Conservation (phyloP, 257 asterid species). For the Salvia rosmarinus region DNA sequence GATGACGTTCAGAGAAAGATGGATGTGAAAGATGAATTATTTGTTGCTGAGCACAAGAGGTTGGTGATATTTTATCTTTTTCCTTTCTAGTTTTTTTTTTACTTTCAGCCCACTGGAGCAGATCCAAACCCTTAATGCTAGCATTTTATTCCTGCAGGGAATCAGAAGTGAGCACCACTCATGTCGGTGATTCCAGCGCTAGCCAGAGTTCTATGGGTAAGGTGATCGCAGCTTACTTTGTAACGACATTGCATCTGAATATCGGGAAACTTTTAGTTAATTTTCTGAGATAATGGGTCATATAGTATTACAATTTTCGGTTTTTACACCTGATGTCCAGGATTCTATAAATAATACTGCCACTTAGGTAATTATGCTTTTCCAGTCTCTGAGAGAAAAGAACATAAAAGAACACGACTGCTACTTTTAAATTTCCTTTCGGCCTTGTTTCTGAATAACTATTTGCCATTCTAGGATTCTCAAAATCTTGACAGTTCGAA, state of each 20-base stretch:
- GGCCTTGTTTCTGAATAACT: neutral
- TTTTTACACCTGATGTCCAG: neutral
- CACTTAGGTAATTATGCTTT: neutral
- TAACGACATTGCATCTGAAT: slow-evolving; percentile 15
- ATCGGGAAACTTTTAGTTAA: neutral
- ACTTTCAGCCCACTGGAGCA: neutral
- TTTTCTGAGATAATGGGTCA: slow-evolving; percentile 4
- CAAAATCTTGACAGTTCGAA: neutral
- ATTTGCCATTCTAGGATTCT: neutral
- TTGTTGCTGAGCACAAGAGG: slow-evolving; percentile 39
- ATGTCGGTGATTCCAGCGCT: slow-evolving; percentile 32
- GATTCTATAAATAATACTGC: neutral
- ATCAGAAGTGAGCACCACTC: slow-evolving; percentile 32
- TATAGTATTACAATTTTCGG: neutral
- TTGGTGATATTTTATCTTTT: slow-evolving; percentile 24
- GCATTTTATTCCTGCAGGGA: slow-evolving; percentile 37
- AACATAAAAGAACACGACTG: neutral
- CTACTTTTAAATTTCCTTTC: neutral
- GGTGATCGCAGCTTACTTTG: slow-evolving; percentile 33
- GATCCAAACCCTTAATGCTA: slow-evolving; percentile 9
- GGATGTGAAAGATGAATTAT: slow-evolving; percentile 29
- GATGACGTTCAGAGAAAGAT: slow-evolving; percentile 34
- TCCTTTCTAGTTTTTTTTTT: neutral
- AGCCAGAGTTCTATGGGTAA: slow-evolving; percentile 31
- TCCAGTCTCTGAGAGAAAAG: neutral